Evolutionary conservation across 2,329 filamentous ascomycete genomes (phyloP).

Genomic region (Cladophialophora carrionii): DNA sequence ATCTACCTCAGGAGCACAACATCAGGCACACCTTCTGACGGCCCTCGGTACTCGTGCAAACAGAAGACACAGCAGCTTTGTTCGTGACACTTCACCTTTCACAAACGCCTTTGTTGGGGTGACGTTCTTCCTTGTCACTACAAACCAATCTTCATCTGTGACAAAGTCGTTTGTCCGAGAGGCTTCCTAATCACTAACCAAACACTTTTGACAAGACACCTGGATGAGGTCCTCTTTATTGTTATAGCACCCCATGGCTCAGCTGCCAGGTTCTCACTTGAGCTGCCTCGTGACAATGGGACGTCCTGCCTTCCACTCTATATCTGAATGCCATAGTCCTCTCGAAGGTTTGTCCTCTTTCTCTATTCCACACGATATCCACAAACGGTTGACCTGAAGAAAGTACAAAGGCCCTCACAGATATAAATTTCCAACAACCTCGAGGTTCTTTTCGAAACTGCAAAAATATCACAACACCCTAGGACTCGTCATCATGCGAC

Average conservation of each 20-base stretch:
- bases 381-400: background rate
- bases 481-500: background rate
- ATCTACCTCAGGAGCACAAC: background rate
- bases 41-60: background rate
- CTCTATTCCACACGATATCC: background rate
- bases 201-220: background rate
- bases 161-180: constrained; percentile 7
- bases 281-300: constrained; percentile 5
- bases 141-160: background rate
- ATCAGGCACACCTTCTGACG: background rate
- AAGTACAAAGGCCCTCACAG: background rate
- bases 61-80: background rate
- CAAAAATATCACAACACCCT: background rate
- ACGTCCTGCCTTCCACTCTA: background rate
- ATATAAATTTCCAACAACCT: background rate
- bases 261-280: background rate
- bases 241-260: background rate
- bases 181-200: background rate
- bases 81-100: background rate
- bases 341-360: background rate
- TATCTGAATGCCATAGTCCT: background rate
- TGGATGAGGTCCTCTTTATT: background rate
- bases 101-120: background rate
- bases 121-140: background rate
- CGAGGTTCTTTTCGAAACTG: background rate